These are phyloP conservation scores for Pseudogymnoascus sp. DNA, from an alignment of 2,329 filamentous ascomycete species.

Conservation along the genomic window DNA sequence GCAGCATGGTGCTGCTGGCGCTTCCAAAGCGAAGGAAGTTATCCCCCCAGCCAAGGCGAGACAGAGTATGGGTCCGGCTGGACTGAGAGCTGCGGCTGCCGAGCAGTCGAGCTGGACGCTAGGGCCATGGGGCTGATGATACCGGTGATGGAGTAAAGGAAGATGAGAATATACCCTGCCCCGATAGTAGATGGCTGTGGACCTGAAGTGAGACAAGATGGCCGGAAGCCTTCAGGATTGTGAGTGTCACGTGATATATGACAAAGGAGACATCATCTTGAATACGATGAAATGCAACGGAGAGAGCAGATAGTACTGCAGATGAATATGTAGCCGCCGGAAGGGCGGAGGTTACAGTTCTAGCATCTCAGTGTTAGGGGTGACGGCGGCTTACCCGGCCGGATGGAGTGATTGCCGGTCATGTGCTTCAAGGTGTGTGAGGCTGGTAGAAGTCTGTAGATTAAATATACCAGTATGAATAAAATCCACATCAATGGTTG, in stretches of 20 bases:
- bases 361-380: neutral
- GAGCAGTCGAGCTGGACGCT: constrained; percentile 49
- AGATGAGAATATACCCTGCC: neutral
- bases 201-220: neutral
- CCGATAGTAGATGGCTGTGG: neutral
- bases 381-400: neutral
- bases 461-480: neutral
- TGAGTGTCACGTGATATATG: neutral
- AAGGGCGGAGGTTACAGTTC: neutral
- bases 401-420: neutral
- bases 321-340: neutral
- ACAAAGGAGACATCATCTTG: neutral
- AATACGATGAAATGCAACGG: neutral
- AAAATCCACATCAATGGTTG: neutral
- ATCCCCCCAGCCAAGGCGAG: constrained; percentile 49
- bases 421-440: neutral
- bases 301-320: neutral
- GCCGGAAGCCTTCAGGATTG: neutral
- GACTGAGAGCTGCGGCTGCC: constrained; percentile 36
- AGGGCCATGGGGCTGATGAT: constrained; percentile 45
- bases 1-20: constrained; percentile 56
- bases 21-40: constrained; percentile 50
- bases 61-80: constrained; percentile 55
- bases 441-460: neutral
- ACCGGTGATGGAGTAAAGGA: neutral